Percentiles rank a stretch among this genome's conserved stretches.
phyloP scores from a whole-genome alignment of 805 yeast genomes.

The Lachancea meyersii region DNA sequence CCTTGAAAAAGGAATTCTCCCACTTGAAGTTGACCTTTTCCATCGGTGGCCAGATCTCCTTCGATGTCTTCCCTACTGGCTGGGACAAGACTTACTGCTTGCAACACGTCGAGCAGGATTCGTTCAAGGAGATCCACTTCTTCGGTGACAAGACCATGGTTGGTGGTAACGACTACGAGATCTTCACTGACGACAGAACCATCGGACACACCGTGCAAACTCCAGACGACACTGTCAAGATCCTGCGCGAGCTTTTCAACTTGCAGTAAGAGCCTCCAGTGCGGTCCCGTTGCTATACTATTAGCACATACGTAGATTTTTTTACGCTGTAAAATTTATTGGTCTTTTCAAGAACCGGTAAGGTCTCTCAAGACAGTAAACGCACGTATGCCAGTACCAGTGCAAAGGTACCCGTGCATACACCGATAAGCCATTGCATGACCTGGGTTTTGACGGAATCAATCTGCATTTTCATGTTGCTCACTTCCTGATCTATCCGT shows the following conservation, averaged over 20 bases:
- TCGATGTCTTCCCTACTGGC: constrained; percentile 99
- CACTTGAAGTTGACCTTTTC: constrained; percentile 88
- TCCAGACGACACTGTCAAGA: constrained; percentile 84
- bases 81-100: constrained; percentile 99
- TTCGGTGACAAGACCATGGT: constrained; percentile 96
- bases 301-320: background rate
- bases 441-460: constrained; percentile 95
- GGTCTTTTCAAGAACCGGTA: background rate
- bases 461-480: constrained; percentile 91
- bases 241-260: constrained; percentile 73
- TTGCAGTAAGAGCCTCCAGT: constrained; percentile 15
- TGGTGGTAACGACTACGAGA: constrained; percentile 99
- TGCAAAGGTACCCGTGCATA: constrained; percentile 96
- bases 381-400: constrained; percentile 87
- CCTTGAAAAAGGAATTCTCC: constrained; percentile 75
- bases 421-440: constrained; percentile 97
- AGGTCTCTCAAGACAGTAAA: constrained; percentile 47
- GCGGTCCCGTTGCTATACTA: background rate
- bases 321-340: background rate
- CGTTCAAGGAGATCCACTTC: constrained; percentile 86
- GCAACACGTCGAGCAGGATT: constrained; percentile 82
- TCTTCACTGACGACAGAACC: constrained; percentile 85
- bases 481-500: constrained; percentile 89
- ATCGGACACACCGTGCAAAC: constrained; percentile 88
- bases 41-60: constrained; percentile 98